Conservation (phyloP, 768 basidiomycete species). For the Russula virescens region DNA sequence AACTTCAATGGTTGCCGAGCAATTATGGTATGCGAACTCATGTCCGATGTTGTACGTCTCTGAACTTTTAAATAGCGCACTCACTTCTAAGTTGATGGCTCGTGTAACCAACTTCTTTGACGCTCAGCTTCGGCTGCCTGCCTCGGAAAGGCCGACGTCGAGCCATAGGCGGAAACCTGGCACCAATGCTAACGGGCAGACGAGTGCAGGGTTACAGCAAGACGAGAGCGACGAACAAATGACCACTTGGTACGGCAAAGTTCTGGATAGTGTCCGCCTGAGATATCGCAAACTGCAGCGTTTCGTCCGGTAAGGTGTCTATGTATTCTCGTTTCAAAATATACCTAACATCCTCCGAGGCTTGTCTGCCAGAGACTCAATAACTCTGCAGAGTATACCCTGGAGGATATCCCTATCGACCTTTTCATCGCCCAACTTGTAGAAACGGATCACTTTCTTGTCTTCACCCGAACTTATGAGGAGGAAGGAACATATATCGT, state of each 20-base stretch:
- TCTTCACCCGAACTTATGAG: constrained; percentile 84
- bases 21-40: constrained; percentile 67
- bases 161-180: constrained; percentile 26
- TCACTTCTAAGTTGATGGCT: constrained; percentile 89
- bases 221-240: constrained; percentile 80
- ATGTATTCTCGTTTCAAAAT: not conserved
- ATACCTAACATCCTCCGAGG: constrained; percentile 32
- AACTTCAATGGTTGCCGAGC: constrained; percentile 88
- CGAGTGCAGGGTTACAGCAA: constrained; percentile 32
- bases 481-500: constrained; percentile 91
- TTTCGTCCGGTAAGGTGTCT: constrained; percentile 64
- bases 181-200: constrained; percentile 20
- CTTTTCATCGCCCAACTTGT: constrained; percentile 76
- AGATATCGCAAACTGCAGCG: constrained; percentile 92
- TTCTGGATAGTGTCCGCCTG: constrained; percentile 86
- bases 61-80: constrained; percentile 46
- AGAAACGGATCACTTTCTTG: constrained; percentile 85
- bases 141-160: constrained; percentile 30
- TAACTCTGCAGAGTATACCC: constrained; percentile 86
- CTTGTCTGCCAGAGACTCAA: constrained; percentile 81
- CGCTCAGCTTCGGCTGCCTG: constrained; percentile 79
- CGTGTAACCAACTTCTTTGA: constrained; percentile 94
- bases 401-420: constrained; percentile 69
- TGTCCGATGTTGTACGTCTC: not conserved
- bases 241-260: constrained; percentile 85